These are phyloP conservation scores for Gliomastix tumulicola DNA, from an alignment of 2,329 filamentous ascomycete species.

Conservation along the genomic window DNA sequence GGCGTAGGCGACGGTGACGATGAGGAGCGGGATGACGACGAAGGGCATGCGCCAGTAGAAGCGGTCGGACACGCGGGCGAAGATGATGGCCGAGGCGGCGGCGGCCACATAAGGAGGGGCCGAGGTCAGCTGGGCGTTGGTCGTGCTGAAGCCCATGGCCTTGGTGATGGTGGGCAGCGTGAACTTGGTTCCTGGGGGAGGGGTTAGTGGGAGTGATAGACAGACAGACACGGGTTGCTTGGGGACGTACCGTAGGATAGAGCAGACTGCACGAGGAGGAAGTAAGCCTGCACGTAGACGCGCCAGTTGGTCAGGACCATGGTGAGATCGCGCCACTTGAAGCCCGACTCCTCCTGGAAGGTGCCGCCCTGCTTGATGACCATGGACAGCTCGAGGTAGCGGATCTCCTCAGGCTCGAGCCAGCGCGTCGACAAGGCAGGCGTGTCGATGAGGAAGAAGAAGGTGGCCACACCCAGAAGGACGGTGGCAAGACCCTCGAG, in stretches of 20 bases:
- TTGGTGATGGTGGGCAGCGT: constrained; percentile 15
- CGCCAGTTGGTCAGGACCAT: constrained; percentile 21
- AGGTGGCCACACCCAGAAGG: constrained; percentile 31
- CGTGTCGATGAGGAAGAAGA: constrained; percentile 32
- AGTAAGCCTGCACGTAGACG: constrained; percentile 18
- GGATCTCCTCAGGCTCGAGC: constrained; percentile 3
- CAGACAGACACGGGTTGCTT: too few species aligned
- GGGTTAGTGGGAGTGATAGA: too few species aligned
- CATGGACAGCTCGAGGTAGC: constrained; percentile 12
- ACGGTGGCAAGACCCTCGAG: constrained; percentile 19
- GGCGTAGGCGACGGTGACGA: constrained; percentile 56
- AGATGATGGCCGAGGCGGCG: constrained; percentile 52
- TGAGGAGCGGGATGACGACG: constrained; percentile 52
- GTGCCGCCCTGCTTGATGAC: constrained; percentile 23
- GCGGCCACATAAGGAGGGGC: constrained; percentile 55
- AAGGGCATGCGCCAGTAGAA: constrained; percentile 58
- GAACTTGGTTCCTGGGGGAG: constrained; percentile 16
- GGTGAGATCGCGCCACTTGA: constrained; percentile 14
- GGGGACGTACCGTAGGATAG: constrained; percentile 16
- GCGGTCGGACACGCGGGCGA: constrained; percentile 61
- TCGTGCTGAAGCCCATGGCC: constrained; percentile 15
- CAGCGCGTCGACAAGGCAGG: constrained; percentile 4
- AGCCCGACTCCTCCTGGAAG: constrained; percentile 11
- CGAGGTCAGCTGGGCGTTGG: constrained; percentile 32
- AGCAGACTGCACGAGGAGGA: constrained; percentile 15